Base-by-base conservation (phyloP, 2,329 filamentous ascomycete genomes). In the Chalara sp. region DNA sequence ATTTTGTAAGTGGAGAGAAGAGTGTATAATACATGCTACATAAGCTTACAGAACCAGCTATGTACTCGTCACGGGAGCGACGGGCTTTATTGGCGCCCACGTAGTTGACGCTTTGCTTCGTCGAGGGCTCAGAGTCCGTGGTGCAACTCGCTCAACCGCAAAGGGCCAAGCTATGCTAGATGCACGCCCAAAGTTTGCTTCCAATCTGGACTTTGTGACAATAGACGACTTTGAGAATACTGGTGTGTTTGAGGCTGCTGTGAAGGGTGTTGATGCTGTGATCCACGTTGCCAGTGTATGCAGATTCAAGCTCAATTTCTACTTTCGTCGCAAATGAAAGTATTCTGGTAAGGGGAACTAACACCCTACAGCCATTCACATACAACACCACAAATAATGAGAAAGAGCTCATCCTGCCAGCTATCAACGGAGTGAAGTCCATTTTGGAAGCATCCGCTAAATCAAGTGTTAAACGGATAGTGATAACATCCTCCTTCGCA, bases 171-270 rank as follows among this genome's bases (percentile, higher is more conserved):
- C 65, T 2, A 67, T 78, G 35, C 55, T 72, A 35, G 57, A 69
- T 6, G 69, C 70, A 0, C 67, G 72, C 51, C 50, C 49, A 29
- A 58, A 64, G 31, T 63, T 74, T 21, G 54, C 62, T 1, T 58
- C 64, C 28, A 68, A 71, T 11, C 42, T 64, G 4, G 58, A 56
- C 2, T 61, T 60, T 43, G 56, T 51, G 3, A 78, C 91, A 54
- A 85, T 93, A 10, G 75, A 80, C 42, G 86, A 95, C 58, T 80
- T 93, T 54, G 80, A 83, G 0, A 65, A 79, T 55, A 76, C 81
- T n/a, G 78, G 78, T 13, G 86, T 84, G 21, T 92, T 91, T 58
- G 78, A 86, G 54, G 68, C 78, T 63, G 65, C 74, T 21, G 56
- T 68, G 44, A 66, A 69, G 5, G 79, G 81, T 0, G 87, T 92